Evolutionary conservation across 257 asterid genomes (phyloP).

Genomic region (Nicotiana attenuata): DNA sequence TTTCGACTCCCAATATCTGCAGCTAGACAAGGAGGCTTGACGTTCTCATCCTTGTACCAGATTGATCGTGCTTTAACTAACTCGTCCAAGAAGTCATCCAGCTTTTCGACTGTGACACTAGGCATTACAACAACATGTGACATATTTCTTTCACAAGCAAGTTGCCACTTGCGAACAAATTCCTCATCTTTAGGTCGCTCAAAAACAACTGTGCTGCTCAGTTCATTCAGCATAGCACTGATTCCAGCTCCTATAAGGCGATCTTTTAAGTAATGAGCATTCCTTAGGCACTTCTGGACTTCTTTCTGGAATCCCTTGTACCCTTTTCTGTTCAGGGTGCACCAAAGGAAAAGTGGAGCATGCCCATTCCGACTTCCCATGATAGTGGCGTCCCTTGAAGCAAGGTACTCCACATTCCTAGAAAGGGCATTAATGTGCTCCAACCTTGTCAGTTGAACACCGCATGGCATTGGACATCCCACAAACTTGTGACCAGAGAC

Average conservation of each 20-base stretch:
- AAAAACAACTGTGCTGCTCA: conserved; percentile 94
- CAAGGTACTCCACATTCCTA: conserved; percentile 86
- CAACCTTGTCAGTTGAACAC: conserved; percentile 79
- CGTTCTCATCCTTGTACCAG: conserved; percentile 60
- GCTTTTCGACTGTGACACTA: conserved; percentile 67
- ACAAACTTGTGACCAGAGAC: conserved; percentile 98
- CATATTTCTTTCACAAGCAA: conserved; percentile 90
- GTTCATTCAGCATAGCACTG: conserved; percentile 88
- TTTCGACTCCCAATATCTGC: conserved; percentile 61
- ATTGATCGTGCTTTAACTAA: conserved; percentile 46
- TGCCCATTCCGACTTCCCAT: conserved; percentile 99
- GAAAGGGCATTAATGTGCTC: conserved; percentile 70
- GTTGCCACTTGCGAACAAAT: conserved; percentile 93
- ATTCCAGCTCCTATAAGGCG: conserved; percentile 65
- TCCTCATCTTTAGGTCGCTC: conserved; percentile 86
- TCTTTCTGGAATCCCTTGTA: conserved; percentile 94
- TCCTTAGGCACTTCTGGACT: conserved; percentile 86
- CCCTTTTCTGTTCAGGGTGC: conserved; percentile 85
- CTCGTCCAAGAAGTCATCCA: conserved; percentile 62
- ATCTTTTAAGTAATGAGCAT: conserved; percentile 89
- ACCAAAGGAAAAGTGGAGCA: conserved; percentile 96
- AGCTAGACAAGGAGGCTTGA: conserved; percentile 74
- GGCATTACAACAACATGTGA: conserved; percentile 94
- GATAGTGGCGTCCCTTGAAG: conserved; percentile 96
- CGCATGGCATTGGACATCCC: conserved; percentile 99